Evolutionary conservation across 192 early-diverging fungal species (phyloP).

Genomic region (Entomortierella lignicola): DNA sequence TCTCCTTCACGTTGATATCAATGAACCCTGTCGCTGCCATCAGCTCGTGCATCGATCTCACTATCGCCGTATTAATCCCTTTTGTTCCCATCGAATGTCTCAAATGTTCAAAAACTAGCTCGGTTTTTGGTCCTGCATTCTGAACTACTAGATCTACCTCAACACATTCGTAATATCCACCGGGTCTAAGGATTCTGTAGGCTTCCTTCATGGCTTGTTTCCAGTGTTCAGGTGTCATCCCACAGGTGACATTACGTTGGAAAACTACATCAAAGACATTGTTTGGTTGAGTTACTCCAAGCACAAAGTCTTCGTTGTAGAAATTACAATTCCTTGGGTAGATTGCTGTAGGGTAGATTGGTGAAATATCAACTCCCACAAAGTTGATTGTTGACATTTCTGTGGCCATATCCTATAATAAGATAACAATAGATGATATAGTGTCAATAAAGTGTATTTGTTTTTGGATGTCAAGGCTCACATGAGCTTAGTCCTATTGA

Average conservation of each 20-base stretch:
- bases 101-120: slow-evolving; percentile 38
- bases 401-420: slow-evolving; percentile 42
- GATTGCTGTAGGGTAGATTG: slow-evolving; percentile 50
- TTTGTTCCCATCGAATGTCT: slow-evolving; percentile 13
- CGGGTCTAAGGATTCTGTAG: slow-evolving; percentile 36
- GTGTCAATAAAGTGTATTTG: too few relatives aligned
- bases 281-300: slow-evolving; percentile 45
- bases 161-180: slow-evolving; percentile 54
- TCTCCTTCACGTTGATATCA: slow-evolving; percentile 35
- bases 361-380: slow-evolving; percentile 47
- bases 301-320: slow-evolving; percentile 31
- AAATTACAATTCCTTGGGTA: slow-evolving; percentile 53
- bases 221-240: slow-evolving; percentile 43
- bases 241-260: slow-evolving; percentile 39
- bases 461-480: background rate
- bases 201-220: slow-evolving; percentile 33
- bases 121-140: slow-evolving; percentile 28
- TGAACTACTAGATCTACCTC: slow-evolving; percentile 34
- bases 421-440: too few relatives aligned
- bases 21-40: slow-evolving; percentile 31
- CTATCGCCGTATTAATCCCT: slow-evolving; percentile 25
- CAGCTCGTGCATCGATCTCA: slow-evolving; percentile 19
- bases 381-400: slow-evolving; percentile 38
- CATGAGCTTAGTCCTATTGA: background rate
- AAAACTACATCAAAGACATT: slow-evolving; percentile 46